Conservation (phyloP, 495 filamentous ascomycete genomes). For the Tuber magnatum region DNA sequence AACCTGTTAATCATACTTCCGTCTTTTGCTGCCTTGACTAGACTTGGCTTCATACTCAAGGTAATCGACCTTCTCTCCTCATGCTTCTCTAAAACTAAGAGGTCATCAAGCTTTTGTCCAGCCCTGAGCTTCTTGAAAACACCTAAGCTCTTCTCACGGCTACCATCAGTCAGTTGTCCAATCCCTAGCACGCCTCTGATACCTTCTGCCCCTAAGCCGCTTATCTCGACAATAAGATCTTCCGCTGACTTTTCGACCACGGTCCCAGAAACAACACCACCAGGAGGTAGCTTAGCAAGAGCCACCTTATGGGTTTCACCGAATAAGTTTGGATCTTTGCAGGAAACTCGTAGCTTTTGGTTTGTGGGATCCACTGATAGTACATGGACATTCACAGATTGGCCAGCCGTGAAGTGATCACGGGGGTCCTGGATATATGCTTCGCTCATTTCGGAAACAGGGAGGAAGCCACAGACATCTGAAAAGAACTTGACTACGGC, state of each 20-base stretch:
- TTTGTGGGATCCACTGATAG: conserved; percentile 66
- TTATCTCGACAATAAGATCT: conserved; percentile 69
- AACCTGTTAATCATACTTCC: conserved; percentile 58
- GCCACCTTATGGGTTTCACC: conserved; percentile 66
- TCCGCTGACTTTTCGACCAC: conserved; percentile 81
- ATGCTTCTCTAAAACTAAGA: conserved; percentile 75
- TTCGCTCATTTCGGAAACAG: conserved; percentile 94
- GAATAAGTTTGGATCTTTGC: conserved; percentile 76
- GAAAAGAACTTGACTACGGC: conserved; percentile 93
- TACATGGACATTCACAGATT: conserved; percentile 81
- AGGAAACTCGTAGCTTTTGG: conserved; percentile 74
- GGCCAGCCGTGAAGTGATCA: conserved; percentile 80
- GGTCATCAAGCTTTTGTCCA: conserved; percentile 70
- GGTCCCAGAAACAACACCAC: conserved; percentile 63
- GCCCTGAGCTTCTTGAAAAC: conserved; percentile 70
- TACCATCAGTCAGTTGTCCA: conserved; percentile 76
- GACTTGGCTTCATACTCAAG: conserved; percentile 69
- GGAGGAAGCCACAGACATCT: conserved; percentile 70
- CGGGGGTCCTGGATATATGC: conserved; percentile 82
- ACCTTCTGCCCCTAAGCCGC: conserved; percentile 45
- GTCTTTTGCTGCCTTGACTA: conserved; percentile 66
- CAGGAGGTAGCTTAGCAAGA: conserved; percentile 62
- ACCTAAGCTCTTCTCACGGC: conserved; percentile 61
- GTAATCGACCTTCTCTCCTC: conserved; percentile 63
- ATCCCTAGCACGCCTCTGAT: conserved; percentile 68